These are phyloP conservation scores for Kodamaea fukazawae DNA, from an alignment of 805 yeast species.

Conservation along the genomic window DNA sequence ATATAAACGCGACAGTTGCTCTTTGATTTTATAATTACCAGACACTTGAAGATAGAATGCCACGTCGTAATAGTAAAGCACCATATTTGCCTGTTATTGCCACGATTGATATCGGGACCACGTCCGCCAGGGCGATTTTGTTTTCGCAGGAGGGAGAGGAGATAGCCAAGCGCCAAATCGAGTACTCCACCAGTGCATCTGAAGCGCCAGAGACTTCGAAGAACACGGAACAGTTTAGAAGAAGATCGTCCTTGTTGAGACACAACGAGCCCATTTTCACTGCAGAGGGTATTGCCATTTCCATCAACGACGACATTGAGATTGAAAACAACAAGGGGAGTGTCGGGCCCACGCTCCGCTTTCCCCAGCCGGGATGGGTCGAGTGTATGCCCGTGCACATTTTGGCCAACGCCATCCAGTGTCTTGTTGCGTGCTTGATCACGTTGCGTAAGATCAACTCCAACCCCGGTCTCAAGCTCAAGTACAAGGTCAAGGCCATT, in stretches of 20 bases:
- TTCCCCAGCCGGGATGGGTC: slow-evolving; percentile 89
- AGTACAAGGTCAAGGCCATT: slow-evolving; percentile 65
- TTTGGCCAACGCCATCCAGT: slow-evolving; percentile 73
- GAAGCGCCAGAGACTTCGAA: slow-evolving; percentile 44
- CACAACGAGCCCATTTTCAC: slow-evolving; percentile 61
- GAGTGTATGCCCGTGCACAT: slow-evolving; percentile 88
- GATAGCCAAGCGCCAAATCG: slow-evolving; percentile 85
- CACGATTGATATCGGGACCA: slow-evolving; percentile 87
- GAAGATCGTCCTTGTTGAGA: slow-evolving; percentile 42
- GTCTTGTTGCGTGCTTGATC: slow-evolving; percentile 65
- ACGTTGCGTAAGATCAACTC: slow-evolving; percentile 56
- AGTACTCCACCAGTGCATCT: slow-evolving; percentile 73
- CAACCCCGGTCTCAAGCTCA: slow-evolving; percentile 46
- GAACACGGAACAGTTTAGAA: slow-evolving; percentile 45
- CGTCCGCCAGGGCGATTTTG: slow-evolving; percentile 84
- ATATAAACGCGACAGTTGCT: slow-evolving; percentile 1
- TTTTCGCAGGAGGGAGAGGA: slow-evolving; percentile 74
- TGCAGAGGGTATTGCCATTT: slow-evolving; percentile 71
- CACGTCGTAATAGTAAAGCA: slow-evolving; percentile 42
- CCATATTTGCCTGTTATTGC: slow-evolving; percentile 50
- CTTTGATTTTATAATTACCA: not conserved
- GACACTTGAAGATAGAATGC: slow-evolving; percentile 22
- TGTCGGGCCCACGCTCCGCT: slow-evolving; percentile 66
- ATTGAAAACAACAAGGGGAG: slow-evolving; percentile 56
- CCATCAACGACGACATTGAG: slow-evolving; percentile 54